Conservation (phyloP, 495 filamentous ascomycete genomes). For the Choiromyces venosus region DNA sequence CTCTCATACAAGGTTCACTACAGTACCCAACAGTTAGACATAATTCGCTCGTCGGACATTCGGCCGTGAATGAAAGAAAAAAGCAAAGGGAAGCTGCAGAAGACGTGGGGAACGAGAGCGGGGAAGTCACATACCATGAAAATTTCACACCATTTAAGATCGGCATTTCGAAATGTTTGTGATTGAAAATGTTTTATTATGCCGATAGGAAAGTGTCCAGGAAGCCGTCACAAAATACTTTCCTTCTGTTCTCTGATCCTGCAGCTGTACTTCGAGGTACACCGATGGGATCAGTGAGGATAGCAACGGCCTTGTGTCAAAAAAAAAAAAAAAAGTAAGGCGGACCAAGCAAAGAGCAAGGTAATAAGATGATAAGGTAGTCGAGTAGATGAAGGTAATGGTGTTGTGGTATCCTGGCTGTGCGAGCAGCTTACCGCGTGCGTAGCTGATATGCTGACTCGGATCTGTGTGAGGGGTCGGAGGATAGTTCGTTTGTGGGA, state of each 20-base stretch:
- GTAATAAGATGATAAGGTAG: not conserved
- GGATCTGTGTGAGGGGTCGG: not conserved
- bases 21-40: slow-evolving; percentile 16
- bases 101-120: not conserved
- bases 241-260: too few species aligned
- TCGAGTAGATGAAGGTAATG: not conserved
- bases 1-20: slow-evolving; percentile 40
- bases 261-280: too few species aligned
- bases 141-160: slow-evolving; percentile 38
- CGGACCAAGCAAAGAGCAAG: not conserved
- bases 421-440: too few species aligned
- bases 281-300: not conserved
- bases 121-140: slow-evolving; percentile 32
- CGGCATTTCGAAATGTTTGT: slow-evolving; percentile 29
- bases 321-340: slow-evolving; percentile 1
- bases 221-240: too few species aligned
- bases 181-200: slow-evolving; percentile 11
- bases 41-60: slow-evolving; percentile 8
- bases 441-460: not conserved
- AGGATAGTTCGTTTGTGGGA: not conserved
- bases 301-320: not conserved
- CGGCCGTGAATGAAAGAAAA: slow-evolving; percentile 9
- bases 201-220: not conserved
- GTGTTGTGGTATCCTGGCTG: not conserved
- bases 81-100: not conserved